Conservation (phyloP, 2,329 filamentous ascomycete species). For the Colletotrichum sp. region DNA sequence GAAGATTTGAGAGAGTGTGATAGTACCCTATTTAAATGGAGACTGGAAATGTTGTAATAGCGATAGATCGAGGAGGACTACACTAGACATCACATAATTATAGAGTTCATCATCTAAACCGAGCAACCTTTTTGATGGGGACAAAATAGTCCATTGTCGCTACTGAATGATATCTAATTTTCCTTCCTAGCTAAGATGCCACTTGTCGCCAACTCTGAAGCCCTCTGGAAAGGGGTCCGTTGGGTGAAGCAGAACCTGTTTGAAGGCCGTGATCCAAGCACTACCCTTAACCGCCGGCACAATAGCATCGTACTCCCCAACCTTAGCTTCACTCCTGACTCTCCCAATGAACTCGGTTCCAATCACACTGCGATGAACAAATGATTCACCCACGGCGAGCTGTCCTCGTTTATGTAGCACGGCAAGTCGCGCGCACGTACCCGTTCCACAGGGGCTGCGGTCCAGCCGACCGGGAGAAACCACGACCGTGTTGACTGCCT, state of each 20-base stretch:
- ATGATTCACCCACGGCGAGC: constrained; percentile 38
- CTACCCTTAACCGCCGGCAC: constrained; percentile 45
- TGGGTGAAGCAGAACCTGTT: constrained; percentile 47
- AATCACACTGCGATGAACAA: constrained; percentile 39
- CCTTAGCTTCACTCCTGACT: constrained; percentile 38
- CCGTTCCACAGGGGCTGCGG: constrained; percentile 52
- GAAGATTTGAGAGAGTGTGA: not conserved
- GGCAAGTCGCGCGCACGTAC: constrained; percentile 48
- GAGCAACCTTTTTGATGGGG: not conserved
- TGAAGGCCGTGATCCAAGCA: constrained; percentile 51
- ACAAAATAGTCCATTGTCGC: accelerated
- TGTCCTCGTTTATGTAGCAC: constrained; percentile 46
- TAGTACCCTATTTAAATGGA: accelerated
- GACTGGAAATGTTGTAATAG: accelerated
- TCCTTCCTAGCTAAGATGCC: not conserved
- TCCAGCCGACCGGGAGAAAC: constrained; percentile 50
- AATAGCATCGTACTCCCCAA: constrained; percentile 45
- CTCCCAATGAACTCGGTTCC: constrained; percentile 38
- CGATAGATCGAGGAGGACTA: not conserved
- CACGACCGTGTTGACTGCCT: constrained; percentile 44
- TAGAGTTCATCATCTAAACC: not conserved
- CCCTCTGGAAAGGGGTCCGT: constrained; percentile 48
- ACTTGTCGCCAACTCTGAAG: constrained; percentile 18
- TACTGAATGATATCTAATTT: accelerated
- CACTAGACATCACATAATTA: not conserved